phyloP scores from a whole-genome alignment of 129 eudicot genomes.

The Oenanthe sinensis region DNA sequence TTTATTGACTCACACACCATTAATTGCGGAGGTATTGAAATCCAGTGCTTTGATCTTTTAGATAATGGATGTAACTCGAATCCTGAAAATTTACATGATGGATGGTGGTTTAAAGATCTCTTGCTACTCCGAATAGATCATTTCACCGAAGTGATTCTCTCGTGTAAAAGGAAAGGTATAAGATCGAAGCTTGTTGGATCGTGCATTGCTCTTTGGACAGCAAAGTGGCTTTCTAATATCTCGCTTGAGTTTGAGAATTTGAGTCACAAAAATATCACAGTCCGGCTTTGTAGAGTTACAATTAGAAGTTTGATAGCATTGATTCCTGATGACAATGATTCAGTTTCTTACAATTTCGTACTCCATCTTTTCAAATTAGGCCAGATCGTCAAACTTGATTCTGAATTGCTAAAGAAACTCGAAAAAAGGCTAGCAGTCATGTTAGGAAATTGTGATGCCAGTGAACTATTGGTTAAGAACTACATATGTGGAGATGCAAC shows the following conservation, averaged over 20 bases:
- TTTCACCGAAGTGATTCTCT: constrained; percentile 26
- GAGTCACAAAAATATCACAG: constrained; percentile 6
- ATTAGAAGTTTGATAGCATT: constrained; percentile 16
- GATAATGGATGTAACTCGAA: not conserved
- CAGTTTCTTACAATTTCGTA: constrained; percentile 21
- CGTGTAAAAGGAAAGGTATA: constrained; percentile 23
- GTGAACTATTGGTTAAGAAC: constrained; percentile 22
- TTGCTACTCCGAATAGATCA: constrained; percentile 27
- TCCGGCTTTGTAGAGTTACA: constrained; percentile 14
- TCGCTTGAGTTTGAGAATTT: constrained; percentile 2
- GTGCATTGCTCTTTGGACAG: constrained; percentile 31
- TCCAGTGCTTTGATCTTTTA: not conserved
- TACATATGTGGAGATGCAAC: constrained; percentile 6
- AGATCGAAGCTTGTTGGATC: constrained; percentile 19
- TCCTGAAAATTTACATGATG: not conserved
- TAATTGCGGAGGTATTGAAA: not conserved
- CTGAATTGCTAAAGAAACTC: constrained; percentile 9
- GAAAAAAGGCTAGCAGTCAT: constrained; percentile 19
- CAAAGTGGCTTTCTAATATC: constrained; percentile 25
- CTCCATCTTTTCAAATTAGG: constrained; percentile 28
- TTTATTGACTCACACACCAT: not conserved
- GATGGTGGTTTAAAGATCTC: constrained; percentile 31
- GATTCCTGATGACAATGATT: constrained; percentile 21
- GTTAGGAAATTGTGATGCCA: constrained; percentile 12
- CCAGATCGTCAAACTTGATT: constrained; percentile 15